These are phyloP conservation scores for Aspergillus novofumigatus DNA, from an alignment of 2,329 filamentous ascomycete species.

Conservation along the genomic window DNA sequence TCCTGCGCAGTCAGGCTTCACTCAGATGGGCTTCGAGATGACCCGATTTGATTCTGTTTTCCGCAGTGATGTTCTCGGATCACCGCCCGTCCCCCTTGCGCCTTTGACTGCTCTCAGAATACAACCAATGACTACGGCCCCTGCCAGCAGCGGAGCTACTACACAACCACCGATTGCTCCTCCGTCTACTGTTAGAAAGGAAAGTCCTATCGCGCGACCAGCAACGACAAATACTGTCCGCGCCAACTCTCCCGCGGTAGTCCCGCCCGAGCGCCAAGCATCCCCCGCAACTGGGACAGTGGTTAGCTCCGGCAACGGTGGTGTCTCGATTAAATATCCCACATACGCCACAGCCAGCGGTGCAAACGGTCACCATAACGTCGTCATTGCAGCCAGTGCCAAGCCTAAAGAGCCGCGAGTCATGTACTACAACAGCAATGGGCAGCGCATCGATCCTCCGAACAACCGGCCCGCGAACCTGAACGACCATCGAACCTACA, in stretches of 20 bases:
- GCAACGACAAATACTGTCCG: neutral
- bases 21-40: neutral
- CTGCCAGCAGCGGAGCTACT: neutral
- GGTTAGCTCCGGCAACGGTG: neutral
- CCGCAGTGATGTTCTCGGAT: neutral
- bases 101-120: neutral
- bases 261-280: neutral
- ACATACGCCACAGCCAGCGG: neutral
- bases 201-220: neutral
- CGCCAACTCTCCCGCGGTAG: neutral
- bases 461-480: neutral
- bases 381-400: neutral
- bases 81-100: neutral
- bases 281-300: neutral
- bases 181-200: neutral
- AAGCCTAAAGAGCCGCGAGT: neutral
- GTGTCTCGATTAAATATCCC: neutral
- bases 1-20: conserved; percentile 4
- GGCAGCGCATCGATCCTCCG: conserved; percentile 3
- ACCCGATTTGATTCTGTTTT: conserved; percentile 5
- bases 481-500: neutral
- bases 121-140: neutral
- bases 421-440: conserved; percentile 2
- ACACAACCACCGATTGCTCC: neutral
- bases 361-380: neutral